Evolutionary conservation across 2,329 filamentous ascomycete species (phyloP).

Genomic region (Sporothrix mexicana): DNA sequence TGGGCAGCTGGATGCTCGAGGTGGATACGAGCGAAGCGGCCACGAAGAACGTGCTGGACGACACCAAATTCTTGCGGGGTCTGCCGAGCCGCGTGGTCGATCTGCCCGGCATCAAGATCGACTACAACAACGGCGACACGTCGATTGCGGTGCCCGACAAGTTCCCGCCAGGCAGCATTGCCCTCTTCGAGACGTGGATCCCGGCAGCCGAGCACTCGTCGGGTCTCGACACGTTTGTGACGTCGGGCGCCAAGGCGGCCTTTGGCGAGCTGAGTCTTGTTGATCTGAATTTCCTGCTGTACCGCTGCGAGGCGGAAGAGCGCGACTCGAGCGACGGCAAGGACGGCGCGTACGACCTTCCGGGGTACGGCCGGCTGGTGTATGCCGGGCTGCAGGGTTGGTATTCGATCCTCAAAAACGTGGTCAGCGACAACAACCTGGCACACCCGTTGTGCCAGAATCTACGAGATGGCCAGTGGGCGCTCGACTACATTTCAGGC

Average conservation of each 20-base stretch:
- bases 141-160: conserved; percentile 79
- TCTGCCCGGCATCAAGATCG: conserved; percentile 74
- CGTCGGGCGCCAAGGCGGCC: conserved; percentile 77
- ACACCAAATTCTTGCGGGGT: conserved; percentile 75
- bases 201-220: conserved; percentile 82
- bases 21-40: conserved; percentile 79
- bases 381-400: conserved; percentile 98
- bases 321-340: conserved; percentile 76
- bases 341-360: conserved; percentile 89
- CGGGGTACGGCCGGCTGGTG: conserved; percentile 80
- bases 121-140: conserved; percentile 74
- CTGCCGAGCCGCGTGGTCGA: conserved; percentile 83
- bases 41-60: conserved; percentile 66
- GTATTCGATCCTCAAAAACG: conserved; percentile 88
- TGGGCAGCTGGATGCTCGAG: conserved; percentile 92
- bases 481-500: conserved; percentile 82
- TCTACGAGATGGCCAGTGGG: conserved; percentile 88
- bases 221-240: conserved; percentile 85
- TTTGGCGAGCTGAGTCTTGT: conserved; percentile 76
- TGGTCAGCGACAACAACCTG: conserved; percentile 87
- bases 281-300: conserved; percentile 90
- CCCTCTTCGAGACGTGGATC: conserved; percentile 95
- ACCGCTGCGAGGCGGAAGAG: conserved; percentile 89
- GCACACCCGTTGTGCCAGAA: conserved; percentile 94
- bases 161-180: conserved; percentile 93